Base-by-base conservation (phyloP, 768 basidiomycete genomes). In the Sutorius australiensis region DNA sequence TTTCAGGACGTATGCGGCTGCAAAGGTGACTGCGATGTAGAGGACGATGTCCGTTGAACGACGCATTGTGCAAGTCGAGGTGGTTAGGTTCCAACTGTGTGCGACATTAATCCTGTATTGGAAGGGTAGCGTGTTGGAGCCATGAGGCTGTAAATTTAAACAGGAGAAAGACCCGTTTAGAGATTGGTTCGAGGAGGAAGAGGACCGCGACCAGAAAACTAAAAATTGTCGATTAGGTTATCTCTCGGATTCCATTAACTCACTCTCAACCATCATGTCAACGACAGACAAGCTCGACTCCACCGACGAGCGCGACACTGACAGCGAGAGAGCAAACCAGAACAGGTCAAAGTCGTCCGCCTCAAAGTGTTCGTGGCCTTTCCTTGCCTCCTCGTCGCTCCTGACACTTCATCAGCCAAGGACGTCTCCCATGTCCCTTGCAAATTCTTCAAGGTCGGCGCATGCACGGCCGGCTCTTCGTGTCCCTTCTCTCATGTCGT, bases 351-450 rank as follows among this genome's bases (percentile, higher is more conserved):
- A 70, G 56, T 49, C 63, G 3, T 51, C 36, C 16, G 6, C 69
- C 5, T 72, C 72, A 41, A 73, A 73, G 61, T 60, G 72, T 72
- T 31, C 32, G 46, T 60, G 46, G 59, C 34, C 33, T 46, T 49
- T 57, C 54, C 48, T 30, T 32, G 45, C 27, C 21, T 13, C 33
- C 14, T n/a, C 33, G 1, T 30, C 34, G 0, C 32, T 41, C 45
- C 52, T 54, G 1, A 51, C 54, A 31, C 16, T 6, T 7, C 6
- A 0, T 6, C 16, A 87, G 87, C 85, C 46, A 92, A 92, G 70
- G 91, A 93, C 68, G 80, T 98, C 50, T 91, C 90, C 3, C 94
- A 97, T 77, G 95, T 98, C 13, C 95, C 95, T 2, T 98, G 95
- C 77, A 91, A 95, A 74, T 98, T 98, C 81, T 97, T 85, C 83